A percentile compares a stretch with the other conserved stretches of the same genome.
phyloP scores from a whole-genome alignment of 768 basidiomycete species.

The Mycena vitilis region DNA sequence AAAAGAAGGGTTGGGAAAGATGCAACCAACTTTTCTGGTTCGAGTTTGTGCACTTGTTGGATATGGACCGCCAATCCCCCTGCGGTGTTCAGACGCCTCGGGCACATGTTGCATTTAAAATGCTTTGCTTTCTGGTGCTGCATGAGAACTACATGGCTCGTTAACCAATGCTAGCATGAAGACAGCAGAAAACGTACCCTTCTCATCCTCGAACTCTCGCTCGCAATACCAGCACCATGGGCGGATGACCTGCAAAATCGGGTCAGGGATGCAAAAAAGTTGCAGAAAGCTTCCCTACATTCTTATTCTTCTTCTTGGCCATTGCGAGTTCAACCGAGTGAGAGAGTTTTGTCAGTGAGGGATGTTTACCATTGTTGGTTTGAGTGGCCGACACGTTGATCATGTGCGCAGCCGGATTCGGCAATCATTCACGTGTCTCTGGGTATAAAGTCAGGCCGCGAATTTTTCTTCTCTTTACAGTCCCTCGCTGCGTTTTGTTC shows the following conservation, averaged over 20 bases:
- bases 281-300: conserved; percentile 47
- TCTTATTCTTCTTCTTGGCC: conserved; percentile 73
- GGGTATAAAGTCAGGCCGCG: no score
- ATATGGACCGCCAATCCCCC: conserved; percentile 98
- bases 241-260: conserved; percentile 69
- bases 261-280: conserved; percentile 19
- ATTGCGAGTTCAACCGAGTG: conserved; percentile 44
- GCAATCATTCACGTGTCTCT: conserved; percentile 52
- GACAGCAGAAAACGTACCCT: conserved; percentile 67
- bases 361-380: neutral
- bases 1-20: conserved; percentile 11
- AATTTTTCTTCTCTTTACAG: conserved; percentile 42
- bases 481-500: conserved; percentile 45
- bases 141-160: conserved; percentile 79
- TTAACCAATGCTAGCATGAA: conserved; percentile 15
- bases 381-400: neutral
- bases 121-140: conserved; percentile 99
- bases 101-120: conserved; percentile 98
- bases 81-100: conserved; percentile 94
- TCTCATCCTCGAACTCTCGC: conserved; percentile 99
- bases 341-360: neutral
- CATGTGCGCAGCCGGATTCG: neutral
- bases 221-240: conserved; percentile 99
- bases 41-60: conserved; percentile 99
- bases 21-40: conserved; percentile 83